These are phyloP conservation scores for Eucalyptus guilfoylei DNA, from an alignment of 345 rosid species.

Conservation along the genomic window DNA sequence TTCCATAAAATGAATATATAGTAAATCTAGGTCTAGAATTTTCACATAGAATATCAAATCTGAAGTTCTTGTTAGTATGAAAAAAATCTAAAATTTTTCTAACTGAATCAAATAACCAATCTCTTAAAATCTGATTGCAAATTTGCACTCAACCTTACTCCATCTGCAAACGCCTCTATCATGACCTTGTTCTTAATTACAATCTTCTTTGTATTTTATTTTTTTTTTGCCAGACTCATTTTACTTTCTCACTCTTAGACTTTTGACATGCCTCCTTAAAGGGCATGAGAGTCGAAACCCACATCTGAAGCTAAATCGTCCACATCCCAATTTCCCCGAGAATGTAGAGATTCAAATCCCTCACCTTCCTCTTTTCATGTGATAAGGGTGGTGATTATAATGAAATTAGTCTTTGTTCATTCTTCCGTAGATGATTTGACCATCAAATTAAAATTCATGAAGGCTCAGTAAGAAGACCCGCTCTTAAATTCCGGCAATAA, in stretches of 20 bases:
- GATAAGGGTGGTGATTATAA: neutral
- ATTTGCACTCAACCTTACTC: neutral
- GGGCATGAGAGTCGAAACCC: fast-evolving
- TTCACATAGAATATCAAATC: neutral
- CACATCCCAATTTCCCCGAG: too few relatives aligned
- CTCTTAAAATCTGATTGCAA: neutral
- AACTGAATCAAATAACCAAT: neutral
- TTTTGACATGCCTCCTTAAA: fast-evolving
- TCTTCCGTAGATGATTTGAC: neutral
- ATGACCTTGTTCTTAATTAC: neutral
- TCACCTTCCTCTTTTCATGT: too few relatives aligned
- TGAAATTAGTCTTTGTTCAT: neutral
- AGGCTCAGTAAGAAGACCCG: neutral
- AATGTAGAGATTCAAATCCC: too few relatives aligned
- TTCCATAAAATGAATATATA: neutral
- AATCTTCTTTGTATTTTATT: neutral
- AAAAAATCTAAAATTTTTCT: neutral
- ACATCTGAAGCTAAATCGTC: fast-evolving
- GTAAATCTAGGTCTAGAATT: neutral
- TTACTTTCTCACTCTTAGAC: too few relatives aligned
- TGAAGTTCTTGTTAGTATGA: neutral
- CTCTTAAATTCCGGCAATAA: neutral
- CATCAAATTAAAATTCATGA: neutral
- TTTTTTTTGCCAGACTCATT: too few relatives aligned
- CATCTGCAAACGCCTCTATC: neutral